Conservation (phyloP, 495 filamentous ascomycete genomes). For the Rhypophila decipiens region DNA sequence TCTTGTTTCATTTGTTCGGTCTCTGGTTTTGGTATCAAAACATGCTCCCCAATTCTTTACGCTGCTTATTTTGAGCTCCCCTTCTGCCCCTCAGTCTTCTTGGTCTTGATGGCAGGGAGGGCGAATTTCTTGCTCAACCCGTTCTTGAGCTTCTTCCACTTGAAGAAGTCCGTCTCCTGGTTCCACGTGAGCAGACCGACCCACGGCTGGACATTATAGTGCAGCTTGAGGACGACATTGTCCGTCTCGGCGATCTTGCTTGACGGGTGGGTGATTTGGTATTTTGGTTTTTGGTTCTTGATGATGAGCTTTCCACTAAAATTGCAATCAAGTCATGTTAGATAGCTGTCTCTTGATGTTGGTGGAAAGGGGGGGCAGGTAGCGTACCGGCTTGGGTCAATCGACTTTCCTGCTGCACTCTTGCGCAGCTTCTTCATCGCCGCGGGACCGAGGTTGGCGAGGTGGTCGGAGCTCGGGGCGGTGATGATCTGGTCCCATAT, state of each 20-base stretch:
- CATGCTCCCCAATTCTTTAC: too few species aligned
- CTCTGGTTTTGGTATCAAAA: too few species aligned
- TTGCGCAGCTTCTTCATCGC: slow-evolving; percentile 47
- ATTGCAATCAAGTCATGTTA: background rate
- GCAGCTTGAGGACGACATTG: slow-evolving; percentile 71
- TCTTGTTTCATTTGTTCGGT: too few species aligned
- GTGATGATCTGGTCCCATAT: slow-evolving; percentile 96
- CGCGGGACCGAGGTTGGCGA: slow-evolving; percentile 44
- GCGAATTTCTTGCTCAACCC: slow-evolving; percentile 62
- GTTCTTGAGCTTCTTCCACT: slow-evolving; percentile 55
- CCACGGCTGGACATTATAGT: slow-evolving; percentile 98
- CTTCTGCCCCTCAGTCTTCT: slow-evolving; percentile 32
- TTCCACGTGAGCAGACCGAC: slow-evolving; percentile 83
- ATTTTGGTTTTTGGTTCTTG: slow-evolving; percentile 79
- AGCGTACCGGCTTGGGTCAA: slow-evolving; percentile 44
- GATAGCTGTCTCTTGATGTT: background rate
- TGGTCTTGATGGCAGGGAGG: slow-evolving; percentile 72
- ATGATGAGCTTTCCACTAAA: slow-evolving; percentile 61
- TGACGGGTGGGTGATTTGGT: slow-evolving; percentile 83
- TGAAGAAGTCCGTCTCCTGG: slow-evolving; percentile 49
- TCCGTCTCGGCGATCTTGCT: slow-evolving; percentile 61
- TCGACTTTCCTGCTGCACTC: slow-evolving; percentile 43
- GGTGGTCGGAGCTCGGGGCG: slow-evolving; percentile 52
- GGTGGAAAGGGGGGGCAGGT: background rate
- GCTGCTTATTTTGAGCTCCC: too few species aligned